These are phyloP conservation scores for Lolium rigidum DNA, from an alignment of 176 grass and related monocot species.

Conservation along the genomic window DNA sequence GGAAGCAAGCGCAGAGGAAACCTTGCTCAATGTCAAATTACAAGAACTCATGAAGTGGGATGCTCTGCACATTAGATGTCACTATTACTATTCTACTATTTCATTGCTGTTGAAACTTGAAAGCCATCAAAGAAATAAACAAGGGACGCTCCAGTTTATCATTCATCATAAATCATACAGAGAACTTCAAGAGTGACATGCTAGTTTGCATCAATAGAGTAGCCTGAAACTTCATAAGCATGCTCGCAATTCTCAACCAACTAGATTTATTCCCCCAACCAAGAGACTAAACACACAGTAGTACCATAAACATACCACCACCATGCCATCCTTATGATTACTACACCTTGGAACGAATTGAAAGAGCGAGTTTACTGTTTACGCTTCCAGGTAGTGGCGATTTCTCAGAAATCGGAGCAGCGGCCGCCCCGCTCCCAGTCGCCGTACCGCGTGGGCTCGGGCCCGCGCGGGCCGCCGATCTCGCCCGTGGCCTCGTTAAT, in stretches of 20 bases:
- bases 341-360: not conserved
- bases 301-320: not conserved
- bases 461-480: slow-evolving; percentile 79
- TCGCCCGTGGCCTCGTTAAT: slow-evolving; percentile 73
- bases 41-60: not conserved
- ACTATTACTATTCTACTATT: not conserved
- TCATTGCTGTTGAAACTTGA: not conserved
- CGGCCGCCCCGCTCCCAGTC: slow-evolving; percentile 87
- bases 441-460: slow-evolving; percentile 84
- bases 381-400: not conserved
- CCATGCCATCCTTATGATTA: not conserved
- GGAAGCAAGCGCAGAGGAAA: not conserved
- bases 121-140: not conserved
- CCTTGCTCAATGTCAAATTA: not conserved
- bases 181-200: not conserved
- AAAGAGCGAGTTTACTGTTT: not conserved
- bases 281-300: not conserved
- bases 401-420: slow-evolving; percentile 87
- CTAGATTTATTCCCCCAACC: not conserved
- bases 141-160: not conserved
- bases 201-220: not conserved
- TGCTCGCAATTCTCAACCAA: not conserved
- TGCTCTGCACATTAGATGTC: not conserved
- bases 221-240: not conserved
- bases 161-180: not conserved